Percentiles rank a stretch among this genome's conserved stretches.
phyloP scores from a whole-genome alignment of 169 alveolate species.

The Pseudocohnilembus persalinus region DNA sequence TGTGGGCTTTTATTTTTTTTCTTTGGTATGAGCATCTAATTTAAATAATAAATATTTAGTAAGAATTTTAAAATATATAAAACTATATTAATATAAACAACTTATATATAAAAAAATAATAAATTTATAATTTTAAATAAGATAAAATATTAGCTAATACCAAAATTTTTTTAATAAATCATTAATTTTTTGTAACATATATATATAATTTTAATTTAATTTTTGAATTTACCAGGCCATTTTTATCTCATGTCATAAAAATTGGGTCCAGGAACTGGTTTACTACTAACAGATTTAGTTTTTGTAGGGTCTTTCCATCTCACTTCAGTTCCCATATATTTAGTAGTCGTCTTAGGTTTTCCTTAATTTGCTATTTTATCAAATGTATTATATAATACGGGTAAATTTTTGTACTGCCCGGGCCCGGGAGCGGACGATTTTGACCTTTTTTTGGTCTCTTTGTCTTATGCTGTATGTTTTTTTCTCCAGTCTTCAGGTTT shows the following conservation, averaged over 20 bases:
- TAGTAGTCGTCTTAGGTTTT: background rate
- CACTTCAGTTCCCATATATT: slow-evolving; percentile 31
- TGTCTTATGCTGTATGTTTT: slow-evolving; percentile 32
- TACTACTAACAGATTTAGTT: slow-evolving; percentile 18
- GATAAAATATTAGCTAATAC: slow-evolving; percentile 1
- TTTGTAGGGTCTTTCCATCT: slow-evolving; percentile 43
- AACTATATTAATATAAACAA: too few relatives aligned
- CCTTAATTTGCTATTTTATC: background rate
- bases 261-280: slow-evolving; percentile 30
- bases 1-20: too few relatives aligned
- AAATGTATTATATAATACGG: slow-evolving; percentile 23
- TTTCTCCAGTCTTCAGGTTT: slow-evolving; percentile 39
- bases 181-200: background rate
- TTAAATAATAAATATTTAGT: too few relatives aligned
- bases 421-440: slow-evolving; percentile 37
- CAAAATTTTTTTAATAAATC: slow-evolving; percentile 8
- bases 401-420: slow-evolving; percentile 39
- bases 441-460: slow-evolving; percentile 31
- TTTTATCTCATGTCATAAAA: slow-evolving; percentile 26
- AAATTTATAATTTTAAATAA: too few relatives aligned
- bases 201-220: background rate
- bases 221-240: slow-evolving; percentile 34
- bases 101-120: too few relatives aligned
- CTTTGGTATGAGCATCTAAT: too few relatives aligned
- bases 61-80: too few relatives aligned